A percentile compares a stretch with the other conserved stretches of the same genome.
phyloP scores from a whole-genome alignment of 805 yeast species.

The Dipodascus albidus region DNA sequence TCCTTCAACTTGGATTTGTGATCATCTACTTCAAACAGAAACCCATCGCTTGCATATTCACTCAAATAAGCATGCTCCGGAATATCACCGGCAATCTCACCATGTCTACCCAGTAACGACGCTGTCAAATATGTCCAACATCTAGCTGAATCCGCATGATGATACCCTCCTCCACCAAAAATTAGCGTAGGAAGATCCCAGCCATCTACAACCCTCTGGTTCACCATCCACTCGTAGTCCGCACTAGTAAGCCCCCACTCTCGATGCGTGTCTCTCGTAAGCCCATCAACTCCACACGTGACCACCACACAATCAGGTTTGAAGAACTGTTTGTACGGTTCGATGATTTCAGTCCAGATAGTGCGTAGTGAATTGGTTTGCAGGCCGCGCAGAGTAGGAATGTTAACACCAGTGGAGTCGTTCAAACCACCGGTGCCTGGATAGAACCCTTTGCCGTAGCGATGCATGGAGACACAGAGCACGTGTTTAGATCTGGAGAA shows the following conservation, averaged over 20 bases:
- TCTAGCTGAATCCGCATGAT: slow-evolving; percentile 47
- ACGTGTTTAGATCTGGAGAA: slow-evolving; percentile 46
- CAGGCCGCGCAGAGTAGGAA: slow-evolving; percentile 50
- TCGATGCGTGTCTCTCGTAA: slow-evolving; percentile 46
- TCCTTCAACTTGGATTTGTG: slow-evolving; percentile 8
- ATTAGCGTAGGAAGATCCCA: slow-evolving; percentile 32
- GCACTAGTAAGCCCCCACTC: slow-evolving; percentile 60
- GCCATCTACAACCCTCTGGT: slow-evolving; percentile 16
- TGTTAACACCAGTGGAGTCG: slow-evolving; percentile 34
- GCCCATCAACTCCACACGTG: slow-evolving; percentile 68
- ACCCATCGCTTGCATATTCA: slow-evolving; percentile 33
- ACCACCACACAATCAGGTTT: slow-evolving; percentile 45
- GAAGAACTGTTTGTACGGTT: slow-evolving; percentile 30
- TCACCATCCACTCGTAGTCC: slow-evolving; percentile 33
- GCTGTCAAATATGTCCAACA: slow-evolving; percentile 40
- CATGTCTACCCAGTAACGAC: slow-evolving; percentile 1
- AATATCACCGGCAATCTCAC: slow-evolving; percentile 16
- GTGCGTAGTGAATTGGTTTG: slow-evolving; percentile 32
- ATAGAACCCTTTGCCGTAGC: slow-evolving; percentile 54
- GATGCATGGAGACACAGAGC: slow-evolving; percentile 50
- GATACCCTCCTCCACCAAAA: slow-evolving; percentile 74
- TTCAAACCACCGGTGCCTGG: slow-evolving; percentile 54
- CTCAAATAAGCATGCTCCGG: slow-evolving; percentile 41
- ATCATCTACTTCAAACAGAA: slow-evolving; percentile 35
- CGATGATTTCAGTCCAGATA: slow-evolving; percentile 31